Conservation (phyloP, 2,329 filamentous ascomycete genomes). For the Xylariomycetidae sp. region DNA sequence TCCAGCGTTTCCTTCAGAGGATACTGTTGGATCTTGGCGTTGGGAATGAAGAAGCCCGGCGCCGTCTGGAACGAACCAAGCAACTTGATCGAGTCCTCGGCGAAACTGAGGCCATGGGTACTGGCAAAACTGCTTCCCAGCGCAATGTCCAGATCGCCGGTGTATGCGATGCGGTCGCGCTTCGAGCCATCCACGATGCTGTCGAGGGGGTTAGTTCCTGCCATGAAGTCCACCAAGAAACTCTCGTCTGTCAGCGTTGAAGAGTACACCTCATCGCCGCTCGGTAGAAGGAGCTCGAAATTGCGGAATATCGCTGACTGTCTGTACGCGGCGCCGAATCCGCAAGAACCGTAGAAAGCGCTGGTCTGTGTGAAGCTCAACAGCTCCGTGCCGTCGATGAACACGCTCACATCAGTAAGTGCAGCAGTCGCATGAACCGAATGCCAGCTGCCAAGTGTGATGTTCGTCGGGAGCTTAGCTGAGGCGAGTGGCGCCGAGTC, state of each 20-base stretch:
- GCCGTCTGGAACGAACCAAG: constrained; percentile 24
- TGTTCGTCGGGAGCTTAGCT: constrained; percentile 1
- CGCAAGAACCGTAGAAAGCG: constrained; percentile 25
- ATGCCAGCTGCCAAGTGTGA: constrained; percentile 8
- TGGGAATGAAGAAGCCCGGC: constrained; percentile 27
- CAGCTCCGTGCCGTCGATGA: constrained; percentile 13
- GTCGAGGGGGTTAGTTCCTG: constrained; percentile 27
- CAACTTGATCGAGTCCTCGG: constrained; percentile 22
- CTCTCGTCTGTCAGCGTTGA: constrained; percentile 20
- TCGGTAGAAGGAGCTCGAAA: constrained; percentile 6
- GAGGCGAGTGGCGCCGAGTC: background rate
- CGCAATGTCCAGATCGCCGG: constrained; percentile 27
- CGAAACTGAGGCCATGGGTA: constrained; percentile 20
- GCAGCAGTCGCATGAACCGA: constrained; percentile 9
- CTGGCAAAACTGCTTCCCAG: constrained; percentile 19
- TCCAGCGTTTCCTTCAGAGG: constrained; percentile 14
- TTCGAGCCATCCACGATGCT: constrained; percentile 30
- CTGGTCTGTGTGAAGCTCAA: constrained; percentile 22
- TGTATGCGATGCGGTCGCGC: constrained; percentile 27
- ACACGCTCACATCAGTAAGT: constrained; percentile 15
- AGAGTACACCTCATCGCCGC: constrained; percentile 16
- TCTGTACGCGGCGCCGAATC: constrained; percentile 25
- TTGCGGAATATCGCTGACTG: constrained; percentile 23
- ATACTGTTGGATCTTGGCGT: constrained; percentile 26
- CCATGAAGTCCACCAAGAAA: constrained; percentile 28